Evolutionary conservation across 345 rosid species (phyloP).

Genomic region (Dovyalis caffra): DNA sequence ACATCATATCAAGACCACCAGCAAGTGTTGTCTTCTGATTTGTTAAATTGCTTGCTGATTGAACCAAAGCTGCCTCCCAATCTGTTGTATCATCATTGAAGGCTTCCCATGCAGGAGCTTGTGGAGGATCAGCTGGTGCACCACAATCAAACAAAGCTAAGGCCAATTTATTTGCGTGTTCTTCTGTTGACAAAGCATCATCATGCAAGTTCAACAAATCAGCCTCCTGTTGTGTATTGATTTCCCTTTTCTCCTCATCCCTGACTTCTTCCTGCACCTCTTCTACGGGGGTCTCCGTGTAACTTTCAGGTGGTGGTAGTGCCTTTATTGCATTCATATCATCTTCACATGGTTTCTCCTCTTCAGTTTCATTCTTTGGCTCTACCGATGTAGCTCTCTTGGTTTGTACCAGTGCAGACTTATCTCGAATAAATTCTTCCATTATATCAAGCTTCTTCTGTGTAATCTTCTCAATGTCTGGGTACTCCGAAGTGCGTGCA

Average conservation of each 20-base stretch:
- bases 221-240: constrained; percentile 31
- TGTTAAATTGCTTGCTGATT: constrained; percentile 52
- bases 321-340: constrained; percentile 58
- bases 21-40: constrained; percentile 35
- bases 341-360: constrained; percentile 29
- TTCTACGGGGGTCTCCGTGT: constrained; percentile 23
- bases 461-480: constrained; percentile 71
- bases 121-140: constrained; percentile 11
- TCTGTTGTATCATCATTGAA: constrained; percentile 53
- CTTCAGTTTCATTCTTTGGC: constrained; percentile 27
- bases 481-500: constrained; percentile 72
- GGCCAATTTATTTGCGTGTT: constrained; percentile 49
- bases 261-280: constrained; percentile 21
- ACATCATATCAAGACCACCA: constrained; percentile 50
- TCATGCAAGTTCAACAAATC: constrained; percentile 62
- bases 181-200: constrained; percentile 30
- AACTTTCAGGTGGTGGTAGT: constrained; percentile 52
- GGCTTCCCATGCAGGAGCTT: constrained; percentile 57
- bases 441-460: constrained; percentile 75
- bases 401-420: constrained; percentile 41
- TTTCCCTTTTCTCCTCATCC: constrained; percentile 16
- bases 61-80: constrained; percentile 79
- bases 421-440: constrained; percentile 80
- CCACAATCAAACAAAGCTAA: constrained; percentile 65
- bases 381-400: constrained; percentile 14